Base-by-base conservation (phyloP, 257 asterid species). In the Phtheirospermum japonicum region DNA sequence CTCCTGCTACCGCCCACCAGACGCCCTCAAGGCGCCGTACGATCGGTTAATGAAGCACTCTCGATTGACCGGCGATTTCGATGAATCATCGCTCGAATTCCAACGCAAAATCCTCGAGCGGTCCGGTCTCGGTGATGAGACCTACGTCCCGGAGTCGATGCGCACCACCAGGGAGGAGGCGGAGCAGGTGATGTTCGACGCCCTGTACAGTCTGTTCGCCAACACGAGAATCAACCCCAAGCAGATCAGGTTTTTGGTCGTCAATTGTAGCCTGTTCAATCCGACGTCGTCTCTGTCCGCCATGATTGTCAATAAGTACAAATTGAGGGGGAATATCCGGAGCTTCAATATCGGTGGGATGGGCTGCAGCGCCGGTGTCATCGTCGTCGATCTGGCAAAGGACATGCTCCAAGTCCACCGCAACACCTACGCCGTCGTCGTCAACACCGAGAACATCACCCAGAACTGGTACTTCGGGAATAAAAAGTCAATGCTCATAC, bases 311-410 rank as follows among this genome's bases (percentile, higher is more conserved):
- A 84, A 87, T 28, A 82, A 77, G 76, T 87, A 87, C 68, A 87
- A 82, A 73, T 64, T 87, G 81, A 84, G 95, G 80, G 90, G 95
- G 2, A 82, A 84, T 42, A 79, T 84, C 52, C 73, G 74, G 83
- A 87, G 82, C 66, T 87, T 82, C 50, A 87, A 82, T 62, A 61
- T 87, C n/a, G 93, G 95, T 17, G 93, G 95, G 16, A 87, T 87
- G 95, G 95, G 95, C 5, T 87, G 93, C 65, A 87, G 95, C 57
- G 95, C 95, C 19, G 93, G 95, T 4, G 88, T 87, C 0, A 80
- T 84, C 32, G 90, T 90, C 0, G n/a, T n/a, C n/a, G n/a, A n/a
- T n/a, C n/a, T n/a, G n/a, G n/a, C n/a, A n/a, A n/a, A n/a, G n/a
- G n/a, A 65, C 84, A 19, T 87, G 85, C 59, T 87, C 45, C 88